Evolutionary conservation across 2,329 filamentous ascomycete species (phyloP).

Genomic region (Cadophora sp.): DNA sequence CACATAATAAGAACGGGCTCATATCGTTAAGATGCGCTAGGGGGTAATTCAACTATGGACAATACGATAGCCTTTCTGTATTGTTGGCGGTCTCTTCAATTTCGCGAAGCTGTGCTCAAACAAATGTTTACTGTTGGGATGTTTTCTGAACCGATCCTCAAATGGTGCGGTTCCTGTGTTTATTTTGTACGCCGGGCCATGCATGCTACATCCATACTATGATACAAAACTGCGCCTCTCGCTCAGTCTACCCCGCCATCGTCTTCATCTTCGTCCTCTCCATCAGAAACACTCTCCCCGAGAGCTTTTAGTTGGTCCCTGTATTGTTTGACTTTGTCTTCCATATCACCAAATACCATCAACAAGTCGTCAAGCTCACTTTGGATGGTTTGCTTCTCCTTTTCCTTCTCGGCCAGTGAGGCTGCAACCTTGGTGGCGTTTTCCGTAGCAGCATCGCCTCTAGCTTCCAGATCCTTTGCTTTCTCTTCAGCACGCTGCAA

Average conservation of each 20-base stretch:
- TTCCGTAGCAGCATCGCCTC: conserved; percentile 44
- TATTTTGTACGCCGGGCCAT: conserved; percentile 25
- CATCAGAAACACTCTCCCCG: conserved; percentile 77
- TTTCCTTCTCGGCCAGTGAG: conserved; percentile 57
- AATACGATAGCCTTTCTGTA: no score
- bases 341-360: conserved; percentile 81
- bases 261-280: conserved; percentile 68
- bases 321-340: conserved; percentile 77
- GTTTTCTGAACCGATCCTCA: neutral
- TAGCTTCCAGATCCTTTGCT: conserved; percentile 48
- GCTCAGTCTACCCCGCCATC: conserved; percentile 48
- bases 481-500: conserved; percentile 51
- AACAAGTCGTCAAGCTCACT: conserved; percentile 81
- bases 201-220: conserved; percentile 25
- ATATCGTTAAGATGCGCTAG: no score
- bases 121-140: neutral
- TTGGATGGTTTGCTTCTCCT: conserved; percentile 69
- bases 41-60: no score
- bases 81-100: neutral
- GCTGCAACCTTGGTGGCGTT: conserved; percentile 43
- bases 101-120: neutral
- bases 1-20: no score
- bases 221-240: conserved; percentile 7
- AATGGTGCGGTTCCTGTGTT: neutral
- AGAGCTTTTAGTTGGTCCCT: conserved; percentile 64